These are phyloP conservation scores for Avena atlantica DNA, from an alignment of 176 grass and related monocot species.

Conservation along the genomic window DNA sequence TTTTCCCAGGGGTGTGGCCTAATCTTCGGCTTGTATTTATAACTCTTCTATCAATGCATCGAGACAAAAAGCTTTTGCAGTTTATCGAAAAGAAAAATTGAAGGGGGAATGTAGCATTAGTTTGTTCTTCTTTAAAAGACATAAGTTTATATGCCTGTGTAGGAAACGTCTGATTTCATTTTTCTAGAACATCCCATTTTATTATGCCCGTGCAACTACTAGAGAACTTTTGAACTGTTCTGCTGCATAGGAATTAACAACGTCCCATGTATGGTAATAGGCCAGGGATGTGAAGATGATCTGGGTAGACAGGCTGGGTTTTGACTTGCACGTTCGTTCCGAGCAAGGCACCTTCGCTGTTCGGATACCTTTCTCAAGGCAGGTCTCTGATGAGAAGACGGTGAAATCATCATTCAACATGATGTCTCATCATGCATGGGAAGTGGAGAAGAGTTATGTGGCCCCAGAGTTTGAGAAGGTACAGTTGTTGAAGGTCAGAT, in stretches of 20 bases:
- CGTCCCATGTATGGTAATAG: slow-evolving; percentile 42
- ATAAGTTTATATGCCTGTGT: slow-evolving; percentile 26
- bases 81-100: background rate
- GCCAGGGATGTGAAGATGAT: slow-evolving; percentile 77
- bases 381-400: slow-evolving; percentile 83
- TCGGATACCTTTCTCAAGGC: slow-evolving; percentile 80
- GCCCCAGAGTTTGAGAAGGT: slow-evolving; percentile 83
- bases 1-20: no score
- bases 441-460: slow-evolving; percentile 78
- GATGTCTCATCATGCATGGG: slow-evolving; percentile 98
- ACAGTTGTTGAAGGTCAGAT: slow-evolving; percentile 71
- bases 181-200: slow-evolving; percentile 24
- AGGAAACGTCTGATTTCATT: slow-evolving; percentile 11
- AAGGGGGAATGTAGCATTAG: background rate
- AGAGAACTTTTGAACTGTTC: background rate
- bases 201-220: no score
- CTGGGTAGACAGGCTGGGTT: slow-evolving; percentile 89
- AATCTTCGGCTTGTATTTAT: no score
- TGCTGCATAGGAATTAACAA: background rate
- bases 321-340: slow-evolving; percentile 76
- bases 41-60: background rate
- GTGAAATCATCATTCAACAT: slow-evolving; percentile 95
- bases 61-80: background rate
- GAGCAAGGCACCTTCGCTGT: slow-evolving; percentile 62
- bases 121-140: background rate